phyloP scores from a whole-genome alignment of 768 basidiomycete genomes.

The Royoungia palumana region DNA sequence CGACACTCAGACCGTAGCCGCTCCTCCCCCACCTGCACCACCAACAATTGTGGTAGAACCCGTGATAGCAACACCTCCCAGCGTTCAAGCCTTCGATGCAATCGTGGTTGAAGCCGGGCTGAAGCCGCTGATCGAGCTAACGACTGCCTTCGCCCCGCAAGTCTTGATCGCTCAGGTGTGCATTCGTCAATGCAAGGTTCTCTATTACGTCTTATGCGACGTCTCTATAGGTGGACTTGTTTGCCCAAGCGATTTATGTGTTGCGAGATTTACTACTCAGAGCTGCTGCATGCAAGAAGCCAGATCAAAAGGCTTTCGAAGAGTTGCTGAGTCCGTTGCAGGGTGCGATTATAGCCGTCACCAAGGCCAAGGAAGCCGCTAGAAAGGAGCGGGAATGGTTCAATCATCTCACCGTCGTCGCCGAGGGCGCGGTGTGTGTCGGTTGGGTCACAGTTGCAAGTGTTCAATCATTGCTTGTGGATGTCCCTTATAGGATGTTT shows the following conservation, averaged over 20 bases:
- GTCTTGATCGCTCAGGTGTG: constrained; percentile 76
- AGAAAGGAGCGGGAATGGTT: constrained; percentile 79
- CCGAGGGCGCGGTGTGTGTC: constrained; percentile 75
- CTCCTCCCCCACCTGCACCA: constrained; percentile 33
- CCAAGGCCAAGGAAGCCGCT: constrained; percentile 78
- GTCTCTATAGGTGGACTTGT: constrained; percentile 54
- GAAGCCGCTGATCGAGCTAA: constrained; percentile 70
- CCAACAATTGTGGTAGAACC: constrained; percentile 36
- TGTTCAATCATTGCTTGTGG: constrained; percentile 4
- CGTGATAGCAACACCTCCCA: constrained; percentile 50
- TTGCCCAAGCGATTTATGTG: constrained; percentile 64
- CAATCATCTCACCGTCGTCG: constrained; percentile 75
- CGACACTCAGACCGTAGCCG: constrained; percentile 24
- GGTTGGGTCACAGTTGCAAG: constrained; percentile 88
- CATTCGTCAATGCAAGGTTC: constrained; percentile 2
- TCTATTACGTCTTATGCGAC: constrained; percentile 3
- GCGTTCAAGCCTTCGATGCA: constrained; percentile 71
- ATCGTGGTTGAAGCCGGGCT: constrained; percentile 70
- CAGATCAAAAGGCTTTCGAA: constrained; percentile 56
- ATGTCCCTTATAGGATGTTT: background rate
- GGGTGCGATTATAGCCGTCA: constrained; percentile 67
- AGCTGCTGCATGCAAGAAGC: constrained; percentile 76
- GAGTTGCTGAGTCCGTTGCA: constrained; percentile 66
- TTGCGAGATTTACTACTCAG: constrained; percentile 67
- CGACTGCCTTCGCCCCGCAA: constrained; percentile 64